Percentiles rank a stretch among this genome's conserved stretches.
Conservation (phyloP, 129 eudicot genomes). For the Flaveria bidentis region DNA sequence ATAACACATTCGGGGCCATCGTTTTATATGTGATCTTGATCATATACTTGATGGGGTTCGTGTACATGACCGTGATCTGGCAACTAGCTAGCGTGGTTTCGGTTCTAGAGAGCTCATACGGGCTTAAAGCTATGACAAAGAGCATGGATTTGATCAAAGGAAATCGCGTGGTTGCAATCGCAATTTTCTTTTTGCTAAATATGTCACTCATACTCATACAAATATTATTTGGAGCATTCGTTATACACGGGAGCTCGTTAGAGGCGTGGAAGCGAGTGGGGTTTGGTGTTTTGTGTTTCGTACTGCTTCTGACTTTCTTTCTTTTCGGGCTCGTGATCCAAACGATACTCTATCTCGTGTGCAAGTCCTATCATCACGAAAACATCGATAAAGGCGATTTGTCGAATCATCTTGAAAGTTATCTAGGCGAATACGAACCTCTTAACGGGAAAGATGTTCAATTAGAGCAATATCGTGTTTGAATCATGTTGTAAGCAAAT, state of each 20-base stretch:
- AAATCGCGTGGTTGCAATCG: slow-evolving; percentile 36
- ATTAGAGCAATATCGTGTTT: slow-evolving; percentile 31
- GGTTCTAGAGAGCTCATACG: slow-evolving; percentile 53
- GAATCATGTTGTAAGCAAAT: background rate
- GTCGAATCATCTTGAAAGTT: slow-evolving; percentile 30
- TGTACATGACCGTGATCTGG: slow-evolving; percentile 64
- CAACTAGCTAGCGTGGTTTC: slow-evolving; percentile 68
- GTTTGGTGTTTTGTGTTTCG: slow-evolving; percentile 26
- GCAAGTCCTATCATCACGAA: slow-evolving; percentile 46
- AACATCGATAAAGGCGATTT: slow-evolving; percentile 35
- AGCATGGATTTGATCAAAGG: slow-evolving; percentile 61
- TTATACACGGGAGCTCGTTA: slow-evolving; percentile 25
- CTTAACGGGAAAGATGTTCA: slow-evolving; percentile 27
- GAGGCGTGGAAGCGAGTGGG: slow-evolving; percentile 28
- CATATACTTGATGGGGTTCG: slow-evolving; percentile 41
- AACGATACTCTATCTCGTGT: slow-evolving; percentile 37
- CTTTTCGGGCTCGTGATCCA: slow-evolving; percentile 37
- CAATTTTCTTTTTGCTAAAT: slow-evolving; percentile 36
- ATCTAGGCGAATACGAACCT: slow-evolving; percentile 39
- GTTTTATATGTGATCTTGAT: slow-evolving; percentile 21
- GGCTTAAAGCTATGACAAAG: slow-evolving; percentile 59
- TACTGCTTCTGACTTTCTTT: slow-evolving; percentile 30
- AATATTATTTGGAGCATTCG: slow-evolving; percentile 21
- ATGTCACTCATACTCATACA: slow-evolving; percentile 24
- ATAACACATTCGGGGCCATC: background rate